Base-by-base conservation (phyloP, 2,329 filamentous ascomycete genomes). In the Sclerotinia borealis region DNA sequence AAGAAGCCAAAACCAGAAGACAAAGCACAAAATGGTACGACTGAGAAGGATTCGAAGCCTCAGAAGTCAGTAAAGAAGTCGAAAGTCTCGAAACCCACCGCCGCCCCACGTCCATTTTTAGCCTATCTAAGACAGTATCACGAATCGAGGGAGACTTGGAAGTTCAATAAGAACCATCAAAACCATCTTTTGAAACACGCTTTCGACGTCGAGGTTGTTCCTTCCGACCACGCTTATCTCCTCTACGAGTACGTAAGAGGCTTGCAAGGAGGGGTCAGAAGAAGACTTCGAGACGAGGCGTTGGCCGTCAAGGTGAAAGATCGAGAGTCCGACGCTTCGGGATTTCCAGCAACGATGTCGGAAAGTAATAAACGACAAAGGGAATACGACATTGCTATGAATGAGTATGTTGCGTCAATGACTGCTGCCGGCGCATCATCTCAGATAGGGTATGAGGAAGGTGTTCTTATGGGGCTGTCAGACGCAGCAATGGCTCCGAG, bases 81-180 rank as follows among this genome's bases (percentile, higher is more conserved):
- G 25, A 72, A 71, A 59, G 58, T 63, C 48, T 48, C 63, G 6
- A 68, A 64, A 34, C 66, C 66, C 58, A 37, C 48, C 11, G 31
- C 41, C 11, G 45, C 59, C 5, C 36, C 56, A 31, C 81, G 84
- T 52, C 83, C 87, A 17, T 88, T 92, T 64, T 80, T 96, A 19
- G 81, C 85, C 60, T 97, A 97, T 74, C 83, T 97, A 50, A 81
- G 81, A 52, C 85, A 88, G 73, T 96, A 92, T 82, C 82, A 90
- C 76, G 83, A 82, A 62, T 83, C 86, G 65, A 86, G 86, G 64
- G 79, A 82, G 11, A 81, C 80, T 69, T 98, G 93, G 93, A 97
- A 96, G 76, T 98, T 97, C 80, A 96, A 96, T 79, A 97, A 97
- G 79, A 93, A 92, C 70, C 86, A 92, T 73, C 93, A 97, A 76